Percentiles rank a stretch among this genome's conserved stretches.
Evolutionary conservation across 139 green algal species (phyloP).

Genomic region (Coelastrella sp.): DNA sequence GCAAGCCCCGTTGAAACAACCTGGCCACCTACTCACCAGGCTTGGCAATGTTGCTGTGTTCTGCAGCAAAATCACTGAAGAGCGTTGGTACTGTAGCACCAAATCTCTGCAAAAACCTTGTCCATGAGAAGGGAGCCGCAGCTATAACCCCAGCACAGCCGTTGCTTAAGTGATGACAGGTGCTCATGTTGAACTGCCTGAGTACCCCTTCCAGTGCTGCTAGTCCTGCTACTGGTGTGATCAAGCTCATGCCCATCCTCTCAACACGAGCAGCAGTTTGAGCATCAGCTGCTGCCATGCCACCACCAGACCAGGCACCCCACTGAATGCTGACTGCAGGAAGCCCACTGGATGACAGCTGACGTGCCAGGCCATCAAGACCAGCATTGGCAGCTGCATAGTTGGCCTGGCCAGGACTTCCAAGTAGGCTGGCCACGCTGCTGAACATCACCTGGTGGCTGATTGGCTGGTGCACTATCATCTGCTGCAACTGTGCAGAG

Average conservation of each 20-base stretch:
- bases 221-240: slow-evolving; percentile 56
- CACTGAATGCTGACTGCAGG: slow-evolving; percentile 81
- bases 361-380: slow-evolving; percentile 59
- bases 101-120: slow-evolving; percentile 53
- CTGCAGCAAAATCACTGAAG: slow-evolving; percentile 28
- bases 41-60: not conserved
- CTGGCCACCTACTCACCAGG: not conserved
- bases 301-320: slow-evolving; percentile 87
- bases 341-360: slow-evolving; percentile 40
- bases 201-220: slow-evolving; percentile 58
- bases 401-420: slow-evolving; percentile 85
- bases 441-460: slow-evolving; percentile 80
- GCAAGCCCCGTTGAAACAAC: not conserved
- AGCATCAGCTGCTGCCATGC: slow-evolving; percentile 82
- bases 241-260: slow-evolving; percentile 80
- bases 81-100: slow-evolving; percentile 2
- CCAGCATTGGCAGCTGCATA: slow-evolving; percentile 75
- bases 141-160: slow-evolving; percentile 23
- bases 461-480: slow-evolving; percentile 63
- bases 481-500: not conserved
- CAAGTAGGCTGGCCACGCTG: slow-evolving; percentile 83
- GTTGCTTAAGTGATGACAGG: too few species aligned
- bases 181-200: not conserved
- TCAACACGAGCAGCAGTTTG: slow-evolving; percentile 72
- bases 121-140: slow-evolving; percentile 64